Evolutionary conservation across 2,329 filamentous ascomycete species (phyloP).

Genomic region (Cadophora sp.): DNA sequence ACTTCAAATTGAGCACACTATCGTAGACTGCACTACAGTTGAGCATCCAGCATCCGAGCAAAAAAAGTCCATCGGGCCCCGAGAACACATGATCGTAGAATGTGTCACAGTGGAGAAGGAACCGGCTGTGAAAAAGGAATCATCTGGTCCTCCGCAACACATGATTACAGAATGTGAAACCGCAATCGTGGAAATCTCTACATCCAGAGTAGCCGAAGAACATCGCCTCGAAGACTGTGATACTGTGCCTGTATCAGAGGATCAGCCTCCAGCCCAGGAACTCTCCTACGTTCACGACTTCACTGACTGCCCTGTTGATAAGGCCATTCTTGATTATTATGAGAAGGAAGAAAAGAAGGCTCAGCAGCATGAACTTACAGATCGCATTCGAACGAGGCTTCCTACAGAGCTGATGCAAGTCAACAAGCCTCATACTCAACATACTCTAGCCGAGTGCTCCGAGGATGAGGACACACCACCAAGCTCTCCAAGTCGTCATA

Average conservation of each 20-base stretch:
- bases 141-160: background rate
- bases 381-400: conserved; percentile 14
- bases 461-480: conserved; percentile 1
- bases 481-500: conserved; percentile 1
- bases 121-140: background rate
- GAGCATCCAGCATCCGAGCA: background rate
- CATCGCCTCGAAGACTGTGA: conserved; percentile 9
- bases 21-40: conserved; percentile 2
- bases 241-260: conserved; percentile 7
- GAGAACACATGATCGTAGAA: conserved; percentile 13
- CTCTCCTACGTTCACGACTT: conserved; percentile 40
- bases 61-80: background rate
- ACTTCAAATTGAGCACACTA: background rate
- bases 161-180: conserved; percentile 16
- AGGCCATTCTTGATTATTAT: conserved; percentile 36
- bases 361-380: conserved; percentile 15
- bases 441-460: conserved; percentile 17
- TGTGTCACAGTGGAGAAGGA: conserved; percentile 4
- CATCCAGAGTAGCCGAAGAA: background rate
- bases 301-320: conserved; percentile 35
- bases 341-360: conserved; percentile 32
- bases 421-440: conserved; percentile 5
- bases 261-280: conserved; percentile 20
- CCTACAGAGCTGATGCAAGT: conserved; percentile 7
- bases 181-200: background rate